Conservation (phyloP, 2,329 filamentous ascomycete genomes). For the Verticillium albo-atrum region DNA sequence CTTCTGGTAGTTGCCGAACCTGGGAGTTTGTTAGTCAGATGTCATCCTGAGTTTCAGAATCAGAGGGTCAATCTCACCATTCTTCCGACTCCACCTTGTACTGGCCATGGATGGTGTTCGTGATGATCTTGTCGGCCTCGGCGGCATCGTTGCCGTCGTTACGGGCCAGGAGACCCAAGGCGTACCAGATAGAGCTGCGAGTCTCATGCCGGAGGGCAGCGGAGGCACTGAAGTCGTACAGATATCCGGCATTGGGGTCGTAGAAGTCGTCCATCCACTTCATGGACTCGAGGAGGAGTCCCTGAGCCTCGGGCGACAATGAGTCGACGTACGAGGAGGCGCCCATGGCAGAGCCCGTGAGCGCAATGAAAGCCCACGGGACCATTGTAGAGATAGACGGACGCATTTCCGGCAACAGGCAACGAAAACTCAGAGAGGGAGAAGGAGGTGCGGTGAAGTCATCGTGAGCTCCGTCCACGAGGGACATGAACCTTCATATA, state of each 20-base stretch:
- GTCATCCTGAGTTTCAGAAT: constrained; percentile 10
- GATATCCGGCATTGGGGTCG: constrained; percentile 45
- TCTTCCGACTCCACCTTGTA: constrained; percentile 46
- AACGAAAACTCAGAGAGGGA: neutral
- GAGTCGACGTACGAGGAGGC: constrained; percentile 10
- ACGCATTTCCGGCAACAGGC: neutral
- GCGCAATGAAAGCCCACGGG: neutral
- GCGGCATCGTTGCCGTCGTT: constrained; percentile 43
- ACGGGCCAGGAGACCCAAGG: constrained; percentile 50
- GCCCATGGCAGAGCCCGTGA: neutral
- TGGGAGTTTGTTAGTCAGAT: neutral
- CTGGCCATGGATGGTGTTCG: constrained; percentile 47
- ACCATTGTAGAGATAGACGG: neutral
- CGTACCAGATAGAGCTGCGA: constrained; percentile 54
- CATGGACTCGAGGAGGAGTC: constrained; percentile 47
- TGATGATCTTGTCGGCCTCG: constrained; percentile 49
- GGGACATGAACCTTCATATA: neutral
- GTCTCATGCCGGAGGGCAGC: constrained; percentile 51
- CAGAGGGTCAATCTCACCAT: constrained; percentile 38
- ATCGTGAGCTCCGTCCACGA: neutral
- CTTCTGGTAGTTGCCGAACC: constrained; percentile 47
- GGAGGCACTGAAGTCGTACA: constrained; percentile 42
- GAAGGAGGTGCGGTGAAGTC: neutral
- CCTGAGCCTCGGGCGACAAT: constrained; percentile 23
- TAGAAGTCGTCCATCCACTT: constrained; percentile 51